These are phyloP conservation scores for Ensete glaucum DNA, from an alignment of 176 grass and related monocot species.

Conservation along the genomic window DNA sequence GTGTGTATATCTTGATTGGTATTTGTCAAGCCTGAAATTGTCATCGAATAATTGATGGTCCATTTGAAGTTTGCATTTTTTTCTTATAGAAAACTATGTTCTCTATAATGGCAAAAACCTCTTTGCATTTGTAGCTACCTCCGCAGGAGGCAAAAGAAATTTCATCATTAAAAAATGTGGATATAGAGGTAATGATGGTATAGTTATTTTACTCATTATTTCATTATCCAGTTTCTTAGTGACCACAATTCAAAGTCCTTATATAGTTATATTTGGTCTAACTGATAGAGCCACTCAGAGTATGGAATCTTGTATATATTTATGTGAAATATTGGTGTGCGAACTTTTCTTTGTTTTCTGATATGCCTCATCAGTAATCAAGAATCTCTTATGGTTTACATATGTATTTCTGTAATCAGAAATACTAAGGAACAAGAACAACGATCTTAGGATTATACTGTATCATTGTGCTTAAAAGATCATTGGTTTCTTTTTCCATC, in stretches of 20 bases:
- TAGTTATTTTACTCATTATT: too few relatives aligned
- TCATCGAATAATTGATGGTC: neutral
- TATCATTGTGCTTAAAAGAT: neutral
- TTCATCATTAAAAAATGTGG: neutral
- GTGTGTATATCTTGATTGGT: neutral
- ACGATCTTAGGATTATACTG: neutral
- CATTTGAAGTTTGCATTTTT: neutral
- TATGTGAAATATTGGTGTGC: neutral
- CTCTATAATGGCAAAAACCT: neutral
- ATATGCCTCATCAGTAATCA: neutral
- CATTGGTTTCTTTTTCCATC: too few relatives aligned
- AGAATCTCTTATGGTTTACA: neutral
- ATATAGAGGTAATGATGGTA: conserved; percentile 4
- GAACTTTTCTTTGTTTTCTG: neutral
- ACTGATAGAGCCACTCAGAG: neutral
- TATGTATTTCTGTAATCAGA: neutral
- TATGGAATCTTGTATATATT: neutral
- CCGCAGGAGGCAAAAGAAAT: conserved; percentile 12
- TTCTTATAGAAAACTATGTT: neutral
- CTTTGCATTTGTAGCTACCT: conserved; percentile 7
- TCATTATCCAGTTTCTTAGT: too few relatives aligned
- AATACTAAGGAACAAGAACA: neutral
- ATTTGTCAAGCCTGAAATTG: neutral
- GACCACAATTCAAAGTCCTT: too few relatives aligned
- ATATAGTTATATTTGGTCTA: too few relatives aligned